Base-by-base conservation (phyloP, 2,329 filamentous ascomycete genomes). In the Pyrenochaeta sp. region DNA sequence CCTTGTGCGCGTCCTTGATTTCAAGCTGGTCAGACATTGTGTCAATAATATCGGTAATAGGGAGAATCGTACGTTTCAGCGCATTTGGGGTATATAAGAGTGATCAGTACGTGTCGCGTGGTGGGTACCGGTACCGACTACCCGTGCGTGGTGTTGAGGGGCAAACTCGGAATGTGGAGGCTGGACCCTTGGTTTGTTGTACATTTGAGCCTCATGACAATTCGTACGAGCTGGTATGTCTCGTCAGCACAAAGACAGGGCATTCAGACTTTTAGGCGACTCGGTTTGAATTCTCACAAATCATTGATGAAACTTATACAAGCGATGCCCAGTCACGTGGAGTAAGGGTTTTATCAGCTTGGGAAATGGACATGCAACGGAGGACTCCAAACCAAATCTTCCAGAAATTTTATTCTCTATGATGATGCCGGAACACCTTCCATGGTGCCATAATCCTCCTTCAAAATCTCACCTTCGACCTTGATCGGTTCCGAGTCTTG, bases 361-460 rank as follows among this genome's bases (percentile, higher is more conserved):
- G n/a, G n/a, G n/a, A n/a, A n/a, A n/a, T n/a, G n/a, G n/a, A n/a
- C n/a, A n/a, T n/a, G n/a, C n/a, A n/a, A n/a, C n/a, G n/a, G n/a
- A n/a, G n/a, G n/a, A n/a, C n/a, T n/a, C n/a, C n/a, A n/a, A n/a
- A n/a, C n/a, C n/a, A n/a, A n/a, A n/a, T n/a, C n/a, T n/a, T n/a
- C n/a, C n/a, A n/a, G n/a, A 27, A 27, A 27, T 9, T 27, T 27
- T 27, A 27, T 27, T 27, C 4, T 15, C 33, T 66, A 73, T 10
- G 64, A 59, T 11, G 68, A 71, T 23, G 54, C 48, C 21, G 69
- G 67, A 27, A 73, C 69, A 7, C 71, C 70, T 50, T 68, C 14
- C 69, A 73, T 72, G 12, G 36, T 61, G 17, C 63, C 69, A 46
- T 66, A 67, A 37, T 74, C 69, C 53, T 74, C 71, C 30, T 55